Base-by-base conservation (phyloP, 2,329 filamentous ascomycete genomes). In the Amauroascus verrucosus region DNA sequence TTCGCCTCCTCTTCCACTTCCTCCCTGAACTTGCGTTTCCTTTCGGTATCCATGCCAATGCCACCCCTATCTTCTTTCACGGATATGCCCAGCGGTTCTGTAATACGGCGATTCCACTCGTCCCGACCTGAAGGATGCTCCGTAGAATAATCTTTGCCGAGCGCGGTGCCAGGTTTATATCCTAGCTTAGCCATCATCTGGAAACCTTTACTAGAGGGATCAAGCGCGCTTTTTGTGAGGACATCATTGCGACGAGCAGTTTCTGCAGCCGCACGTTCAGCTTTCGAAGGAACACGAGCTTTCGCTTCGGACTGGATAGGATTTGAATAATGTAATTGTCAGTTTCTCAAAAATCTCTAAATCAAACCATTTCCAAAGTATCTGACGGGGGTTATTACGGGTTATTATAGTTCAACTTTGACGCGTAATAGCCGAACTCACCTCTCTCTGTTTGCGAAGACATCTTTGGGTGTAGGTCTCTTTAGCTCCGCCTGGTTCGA, bases 151-250 rank as follows among this genome's bases (percentile, higher is more conserved):
- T 75, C 73, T 60, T 79, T 81, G 1, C 93, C 93, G 2, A 97
- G 74, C 0, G 82, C 78, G 33, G 81, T 82, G 22, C 90, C 89
- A 18, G 80, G 75, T 54, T 82, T 84, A 72, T 94, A 98, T 0
- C 93, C 93, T 77, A 98, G 87, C 69, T 88, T 91, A 20, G 88
- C 85, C 90, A 98, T 95, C 88, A 98, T 96, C 59, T 87, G 82
- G 57, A 94, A 81, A 1, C 91, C 93, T 66, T 96, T 97, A 72
- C 84, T 94, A 61, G 78, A 79, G 48, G 80, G 77, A 18, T 83
- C 79, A 6, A 95, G 74, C 47, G 93, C 75, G 4, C 85, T 86
- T n/a, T 73, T 86, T 3, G 83, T 78, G 24, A 96, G 79, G 0
- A 86, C 88, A 35, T 78, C 80, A 66, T 96, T 87, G 50, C 88